Base-by-base conservation (phyloP, 2,329 filamentous ascomycete species). In the Xylaria polymorpha region DNA sequence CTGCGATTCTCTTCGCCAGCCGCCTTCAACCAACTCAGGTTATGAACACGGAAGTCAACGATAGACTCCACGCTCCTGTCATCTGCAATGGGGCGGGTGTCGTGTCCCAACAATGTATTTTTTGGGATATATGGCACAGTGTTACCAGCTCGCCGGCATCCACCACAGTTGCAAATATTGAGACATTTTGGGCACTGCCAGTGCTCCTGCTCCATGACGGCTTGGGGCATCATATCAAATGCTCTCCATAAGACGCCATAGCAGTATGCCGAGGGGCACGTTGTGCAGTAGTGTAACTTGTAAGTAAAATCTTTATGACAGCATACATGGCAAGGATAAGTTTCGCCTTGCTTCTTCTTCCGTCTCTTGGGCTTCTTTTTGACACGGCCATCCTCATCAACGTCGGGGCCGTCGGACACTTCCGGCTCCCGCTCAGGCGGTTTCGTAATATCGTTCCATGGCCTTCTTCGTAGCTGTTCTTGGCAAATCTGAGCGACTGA, bases 401-500 rank as follows among this genome's bases (percentile, higher is more conserved):
- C 85, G 51, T 91, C 87, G 4, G 89, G 79, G 50, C 85, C 84
- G 10, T 76, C 74, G 3, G 73, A 74, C 25, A 75, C 74, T 57
- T 78, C 76, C 5, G 71, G 59, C 41, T 71, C 63, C 18, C 66
- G 62, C 77, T 78, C 80, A 3, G 79, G 80, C 3, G 88, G 86
- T 72, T 92, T 92, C 9, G 88, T 92, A 58, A 94, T 90, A 75
- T 98, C 93, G 22, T 91, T 91, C 85, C 91, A 98, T 0, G 95
- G 94, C 41, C 96, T 88, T 62, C 87, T 83, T 71, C 88, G 89
- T 18, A 98, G 83, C 74, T 97, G 93, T 73, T 97, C 92, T 79
- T 98, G 95, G 78, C 94, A 98, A n/a, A 98, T 90, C 75, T 98
- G 92, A 5, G 95, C 95, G 8, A 97, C 84, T 0, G 94, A 91